Evolutionary conservation across 345 rosid species (phyloP).

Genomic region (Kandelia obovata): DNA sequence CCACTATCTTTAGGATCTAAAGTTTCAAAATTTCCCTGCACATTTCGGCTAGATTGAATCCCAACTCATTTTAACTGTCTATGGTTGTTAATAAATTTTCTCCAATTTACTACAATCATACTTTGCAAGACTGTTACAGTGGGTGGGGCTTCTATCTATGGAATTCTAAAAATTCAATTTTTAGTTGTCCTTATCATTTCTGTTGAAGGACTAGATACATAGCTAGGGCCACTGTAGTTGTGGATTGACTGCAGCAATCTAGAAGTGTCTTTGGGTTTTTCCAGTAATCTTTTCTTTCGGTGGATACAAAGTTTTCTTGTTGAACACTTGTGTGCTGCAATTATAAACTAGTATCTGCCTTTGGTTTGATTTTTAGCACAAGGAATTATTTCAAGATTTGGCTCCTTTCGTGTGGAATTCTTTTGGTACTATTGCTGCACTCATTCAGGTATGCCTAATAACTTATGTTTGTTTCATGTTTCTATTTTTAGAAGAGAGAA

Average conservation of each 20-base stretch:
- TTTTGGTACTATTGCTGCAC: slow-evolving; percentile 36
- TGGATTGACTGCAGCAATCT: slow-evolving; percentile 3
- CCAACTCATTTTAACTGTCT: too few species aligned
- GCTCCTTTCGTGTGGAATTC: slow-evolving; percentile 30
- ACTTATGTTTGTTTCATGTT: slow-evolving; percentile 32
- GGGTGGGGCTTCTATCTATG: too few species aligned
- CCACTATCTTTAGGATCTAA: too few species aligned
- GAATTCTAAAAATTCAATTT: too few species aligned
- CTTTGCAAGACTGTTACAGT: too few species aligned
- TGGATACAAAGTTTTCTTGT: slow-evolving; percentile 29
- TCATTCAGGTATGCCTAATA: slow-evolving; percentile 34
- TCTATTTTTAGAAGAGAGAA: slow-evolving; percentile 69
- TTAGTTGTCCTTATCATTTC: too few species aligned
- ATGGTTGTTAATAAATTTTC: too few species aligned
- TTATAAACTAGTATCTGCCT: slow-evolving; percentile 32
- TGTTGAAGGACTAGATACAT: background rate
- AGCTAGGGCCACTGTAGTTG: slow-evolving; percentile 4
- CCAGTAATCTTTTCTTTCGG: slow-evolving; percentile 9
- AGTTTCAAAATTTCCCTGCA: too few species aligned
- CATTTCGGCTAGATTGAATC: too few species aligned
- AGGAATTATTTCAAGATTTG: slow-evolving; percentile 37
- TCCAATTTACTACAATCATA: too few species aligned
- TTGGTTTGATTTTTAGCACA: slow-evolving; percentile 28
- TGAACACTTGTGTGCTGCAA: slow-evolving; percentile 24
- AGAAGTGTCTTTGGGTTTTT: slow-evolving; percentile 2